Percentiles rank a stretch among this genome's conserved stretches.
Conservation (phyloP, 805 yeast species). For the Teunomyces gatunensis region DNA sequence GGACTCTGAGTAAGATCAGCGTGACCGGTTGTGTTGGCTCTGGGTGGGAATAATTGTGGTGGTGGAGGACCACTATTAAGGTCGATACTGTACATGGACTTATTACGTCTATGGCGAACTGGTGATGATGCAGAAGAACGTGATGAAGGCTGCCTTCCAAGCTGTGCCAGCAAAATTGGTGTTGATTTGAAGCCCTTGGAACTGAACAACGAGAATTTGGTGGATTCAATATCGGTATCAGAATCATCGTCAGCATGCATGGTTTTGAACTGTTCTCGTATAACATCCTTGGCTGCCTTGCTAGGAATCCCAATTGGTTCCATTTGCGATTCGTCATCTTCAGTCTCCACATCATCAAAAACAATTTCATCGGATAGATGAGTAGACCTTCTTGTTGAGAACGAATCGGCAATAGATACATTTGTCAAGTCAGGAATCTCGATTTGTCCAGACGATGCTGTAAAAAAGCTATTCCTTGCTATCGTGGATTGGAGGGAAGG, state of each 20-base stretch:
- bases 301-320: conserved; percentile 40
- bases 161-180: conserved; percentile 14
- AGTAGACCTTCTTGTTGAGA: conserved; percentile 8
- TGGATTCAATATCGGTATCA: conserved; percentile 32
- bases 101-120: conserved; percentile 36
- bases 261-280: conserved; percentile 24
- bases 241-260: conserved; percentile 22
- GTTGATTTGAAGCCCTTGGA: conserved; percentile 18
- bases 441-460: conserved; percentile 30
- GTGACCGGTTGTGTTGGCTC: conserved; percentile 11
- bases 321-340: conserved; percentile 10
- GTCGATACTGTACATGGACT: conserved; percentile 37
- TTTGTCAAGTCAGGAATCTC: conserved; percentile 41
- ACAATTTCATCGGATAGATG: conserved; percentile 21
- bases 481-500: not conserved
- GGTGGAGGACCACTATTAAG: conserved; percentile 8
- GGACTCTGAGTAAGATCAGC: not conserved
- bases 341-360: conserved; percentile 19
- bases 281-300: conserved; percentile 25
- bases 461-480: conserved; percentile 10
- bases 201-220: conserved; percentile 17
- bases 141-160: conserved; percentile 5
- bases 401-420: conserved; percentile 10
- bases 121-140: conserved; percentile 15
- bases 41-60: not conserved